These are phyloP conservation scores for Stemphylium vesicarium DNA, from an alignment of 2,329 filamentous ascomycete genomes.

Conservation along the genomic window DNA sequence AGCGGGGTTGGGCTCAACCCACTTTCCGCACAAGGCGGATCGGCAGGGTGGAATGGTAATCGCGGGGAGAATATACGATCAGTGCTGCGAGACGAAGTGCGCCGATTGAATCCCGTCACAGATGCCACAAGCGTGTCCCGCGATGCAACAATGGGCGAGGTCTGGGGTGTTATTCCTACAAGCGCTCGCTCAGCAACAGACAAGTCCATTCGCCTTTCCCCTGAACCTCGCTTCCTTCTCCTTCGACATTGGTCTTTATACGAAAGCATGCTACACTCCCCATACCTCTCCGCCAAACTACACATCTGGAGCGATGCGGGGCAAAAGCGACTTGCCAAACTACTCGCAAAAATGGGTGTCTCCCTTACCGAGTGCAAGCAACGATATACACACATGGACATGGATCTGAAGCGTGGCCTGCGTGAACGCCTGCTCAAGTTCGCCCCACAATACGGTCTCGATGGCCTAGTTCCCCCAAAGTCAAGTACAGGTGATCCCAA, in stretches of 20 bases:
- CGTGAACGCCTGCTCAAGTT: constrained; percentile 88
- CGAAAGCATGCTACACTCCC: constrained; percentile 97
- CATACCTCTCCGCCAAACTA: constrained; percentile 87
- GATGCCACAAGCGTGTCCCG: constrained; percentile 64
- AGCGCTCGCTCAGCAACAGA: constrained; percentile 89
- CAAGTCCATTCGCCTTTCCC: constrained; percentile 87
- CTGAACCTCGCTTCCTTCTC: constrained; percentile 90
- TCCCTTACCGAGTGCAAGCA: constrained; percentile 93
- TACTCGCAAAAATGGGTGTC: constrained; percentile 97
- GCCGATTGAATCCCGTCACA: constrained; percentile 81
- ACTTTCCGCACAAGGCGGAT: constrained; percentile 59
- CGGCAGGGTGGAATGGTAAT: constrained; percentile 78
- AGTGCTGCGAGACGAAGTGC: constrained; percentile 88
- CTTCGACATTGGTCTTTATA: constrained; percentile 97
- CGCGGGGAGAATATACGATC: constrained; percentile 84
- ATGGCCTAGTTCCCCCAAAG: constrained; percentile 82
- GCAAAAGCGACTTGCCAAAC: constrained; percentile 86
- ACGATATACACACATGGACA: constrained; percentile 97
- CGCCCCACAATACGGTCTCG: constrained; percentile 89
- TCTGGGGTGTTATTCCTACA: constrained; percentile 83
- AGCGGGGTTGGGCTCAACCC: constrained; percentile 74
- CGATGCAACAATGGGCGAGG: constrained; percentile 68
- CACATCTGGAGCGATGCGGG: constrained; percentile 95
- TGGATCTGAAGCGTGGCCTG: constrained; percentile 88
- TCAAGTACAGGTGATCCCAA: constrained; percentile 72